Conservation (phyloP, 2,329 filamentous ascomycete species). For the Paraphaeosphaeria sporulosa region DNA sequence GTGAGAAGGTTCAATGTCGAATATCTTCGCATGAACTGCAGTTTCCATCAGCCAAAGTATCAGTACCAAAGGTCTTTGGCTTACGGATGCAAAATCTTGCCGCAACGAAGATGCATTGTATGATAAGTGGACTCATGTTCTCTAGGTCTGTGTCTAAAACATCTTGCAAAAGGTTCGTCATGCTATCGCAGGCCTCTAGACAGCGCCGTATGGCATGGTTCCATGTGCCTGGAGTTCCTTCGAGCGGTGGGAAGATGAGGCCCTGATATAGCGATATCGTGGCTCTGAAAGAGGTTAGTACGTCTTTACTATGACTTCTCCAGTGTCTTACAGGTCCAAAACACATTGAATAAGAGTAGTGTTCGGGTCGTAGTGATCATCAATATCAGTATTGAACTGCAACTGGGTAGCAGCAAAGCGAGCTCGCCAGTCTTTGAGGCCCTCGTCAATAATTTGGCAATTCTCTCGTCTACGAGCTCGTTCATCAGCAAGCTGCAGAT, state of each 20-base stretch:
- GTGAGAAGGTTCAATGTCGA: constrained; percentile 28
- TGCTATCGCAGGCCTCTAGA: constrained; percentile 35
- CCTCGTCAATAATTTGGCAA: constrained; percentile 32
- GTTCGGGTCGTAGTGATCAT: constrained; percentile 31
- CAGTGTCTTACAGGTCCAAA: constrained; percentile 27
- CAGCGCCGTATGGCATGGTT: constrained; percentile 38
- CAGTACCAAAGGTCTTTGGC: background rate
- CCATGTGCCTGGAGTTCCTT: constrained; percentile 34
- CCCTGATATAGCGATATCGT: constrained; percentile 34
- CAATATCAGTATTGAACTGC: constrained; percentile 23
- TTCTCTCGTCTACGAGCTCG: constrained; percentile 32
- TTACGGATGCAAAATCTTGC: constrained; percentile 33
- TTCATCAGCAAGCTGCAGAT: constrained; percentile 30
- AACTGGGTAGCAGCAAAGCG: constrained; percentile 28
- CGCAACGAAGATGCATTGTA: constrained; percentile 35
- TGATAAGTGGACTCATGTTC: constrained; percentile 31
- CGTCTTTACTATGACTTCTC: too few species aligned
- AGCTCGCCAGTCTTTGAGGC: constrained; percentile 30
- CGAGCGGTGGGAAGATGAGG: constrained; percentile 27
- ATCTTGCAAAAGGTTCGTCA: constrained; percentile 29
- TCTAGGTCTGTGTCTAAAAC: constrained; percentile 30
- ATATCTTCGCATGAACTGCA: constrained; percentile 34
- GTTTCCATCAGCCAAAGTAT: background rate
- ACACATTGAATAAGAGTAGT: constrained; percentile 32
- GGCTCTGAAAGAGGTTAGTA: constrained; percentile 18